Conservation (phyloP, 306 rosid species). For the Cicer cuneatum region DNA sequence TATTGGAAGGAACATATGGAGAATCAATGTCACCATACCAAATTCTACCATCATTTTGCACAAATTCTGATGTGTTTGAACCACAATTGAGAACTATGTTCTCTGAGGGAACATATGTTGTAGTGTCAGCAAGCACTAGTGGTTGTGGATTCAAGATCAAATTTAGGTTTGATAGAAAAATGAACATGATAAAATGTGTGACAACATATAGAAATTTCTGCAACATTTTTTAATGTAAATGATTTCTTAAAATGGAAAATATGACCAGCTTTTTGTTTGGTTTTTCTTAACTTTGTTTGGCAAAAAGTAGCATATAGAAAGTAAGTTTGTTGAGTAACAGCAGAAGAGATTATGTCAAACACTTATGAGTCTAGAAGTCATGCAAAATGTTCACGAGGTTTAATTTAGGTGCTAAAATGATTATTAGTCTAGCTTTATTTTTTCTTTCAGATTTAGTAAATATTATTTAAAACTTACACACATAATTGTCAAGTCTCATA, state of each 20-base stretch:
- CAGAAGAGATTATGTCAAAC: neutral
- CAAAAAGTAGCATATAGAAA: too few species aligned
- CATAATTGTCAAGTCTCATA: too few species aligned
- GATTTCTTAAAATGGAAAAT: neutral
- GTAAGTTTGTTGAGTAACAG: too few species aligned
- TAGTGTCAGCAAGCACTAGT: constrained; percentile 20
- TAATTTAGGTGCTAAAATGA: too few species aligned
- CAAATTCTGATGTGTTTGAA: constrained; percentile 20
- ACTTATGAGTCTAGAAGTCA: neutral
- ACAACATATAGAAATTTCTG: neutral
- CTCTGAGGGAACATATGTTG: constrained; percentile 41
- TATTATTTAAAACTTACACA: too few species aligned
- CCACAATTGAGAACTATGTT: constrained; percentile 52
- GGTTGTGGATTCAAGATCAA: constrained; percentile 12
- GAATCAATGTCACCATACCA: constrained; percentile 49
- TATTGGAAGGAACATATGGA: constrained; percentile 14
- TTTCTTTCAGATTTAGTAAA: too few species aligned
- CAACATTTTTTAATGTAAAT: neutral
- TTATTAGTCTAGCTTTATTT: too few species aligned
- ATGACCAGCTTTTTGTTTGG: neutral
- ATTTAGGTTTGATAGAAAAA: neutral
- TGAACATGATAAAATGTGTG: neutral
- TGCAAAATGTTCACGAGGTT: too few species aligned
- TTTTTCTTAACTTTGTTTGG: neutral
- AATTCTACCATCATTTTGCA: constrained; percentile 42